Evolutionary conservation across 2,329 filamentous ascomycete species (phyloP).

Genomic region (Aspergillus awamori): DNA sequence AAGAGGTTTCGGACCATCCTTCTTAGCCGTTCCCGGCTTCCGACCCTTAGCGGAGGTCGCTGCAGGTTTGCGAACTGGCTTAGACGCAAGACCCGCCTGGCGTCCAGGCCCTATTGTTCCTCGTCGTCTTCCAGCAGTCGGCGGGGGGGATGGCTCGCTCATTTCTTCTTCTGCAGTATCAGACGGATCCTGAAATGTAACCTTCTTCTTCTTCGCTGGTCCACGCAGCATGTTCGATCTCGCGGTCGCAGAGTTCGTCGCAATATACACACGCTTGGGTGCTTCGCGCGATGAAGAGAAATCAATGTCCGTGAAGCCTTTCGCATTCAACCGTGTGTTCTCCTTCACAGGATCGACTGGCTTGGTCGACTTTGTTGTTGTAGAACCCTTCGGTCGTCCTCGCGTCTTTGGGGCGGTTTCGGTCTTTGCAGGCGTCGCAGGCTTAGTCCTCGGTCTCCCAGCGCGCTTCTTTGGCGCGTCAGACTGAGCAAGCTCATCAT

Average conservation of each 20-base stretch:
- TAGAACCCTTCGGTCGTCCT: constrained; percentile 34
- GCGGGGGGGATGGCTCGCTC: constrained; percentile 28
- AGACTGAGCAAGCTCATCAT: constrained; percentile 30
- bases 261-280: constrained; percentile 30
- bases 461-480: constrained; percentile 27
- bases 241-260: constrained; percentile 33
- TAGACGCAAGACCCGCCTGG: constrained; percentile 46
- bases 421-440: constrained; percentile 16
- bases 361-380: constrained; percentile 21
- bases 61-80: constrained; percentile 49
- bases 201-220: constrained; percentile 47
- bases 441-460: constrained; percentile 22
- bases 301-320: constrained; percentile 7
- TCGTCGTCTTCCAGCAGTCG: constrained; percentile 28
- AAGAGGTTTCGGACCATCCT: constrained; percentile 39
- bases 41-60: constrained; percentile 33
- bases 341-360: constrained; percentile 17
- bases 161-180: constrained; percentile 48
- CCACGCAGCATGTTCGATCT: constrained; percentile 36
- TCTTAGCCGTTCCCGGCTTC: constrained; percentile 38
- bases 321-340: constrained; percentile 21
- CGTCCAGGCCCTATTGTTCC: constrained; percentile 26
- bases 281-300: constrained; percentile 15
- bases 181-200: constrained; percentile 50
- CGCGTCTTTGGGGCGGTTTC: constrained; percentile 27